These are phyloP conservation scores for Coniferiporia weirii DNA, from an alignment of 1,284 basidiomycete genomes.

Conservation along the genomic window DNA sequence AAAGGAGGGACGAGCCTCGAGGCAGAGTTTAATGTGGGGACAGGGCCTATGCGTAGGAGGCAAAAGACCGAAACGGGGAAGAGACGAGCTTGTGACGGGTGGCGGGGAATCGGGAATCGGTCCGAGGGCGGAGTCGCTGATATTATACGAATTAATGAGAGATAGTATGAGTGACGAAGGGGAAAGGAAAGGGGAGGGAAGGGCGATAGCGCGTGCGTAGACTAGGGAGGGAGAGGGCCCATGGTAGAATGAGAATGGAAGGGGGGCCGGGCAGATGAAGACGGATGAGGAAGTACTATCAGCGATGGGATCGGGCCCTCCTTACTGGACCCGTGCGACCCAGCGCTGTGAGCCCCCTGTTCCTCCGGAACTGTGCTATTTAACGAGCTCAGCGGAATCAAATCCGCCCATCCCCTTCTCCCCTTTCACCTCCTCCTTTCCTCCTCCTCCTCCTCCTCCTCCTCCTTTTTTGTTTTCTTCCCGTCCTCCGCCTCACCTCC, in stretches of 20 bases:
- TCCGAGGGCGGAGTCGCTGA: not conserved
- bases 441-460: slow-evolving; percentile 27
- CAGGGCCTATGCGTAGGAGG: slow-evolving; percentile 17
- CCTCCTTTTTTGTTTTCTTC: slow-evolving; percentile 20
- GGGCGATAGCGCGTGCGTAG: too few relatives aligned
- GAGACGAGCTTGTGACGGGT: slow-evolving; percentile 12
- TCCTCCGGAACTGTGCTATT: not conserved
- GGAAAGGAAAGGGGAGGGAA: too few relatives aligned
- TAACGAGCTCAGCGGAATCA: not conserved
- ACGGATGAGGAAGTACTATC: too few relatives aligned
- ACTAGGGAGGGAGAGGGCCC: too few relatives aligned
- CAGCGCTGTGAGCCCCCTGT: not conserved
- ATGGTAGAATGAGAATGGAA: too few relatives aligned
- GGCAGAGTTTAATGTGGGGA: slow-evolving; percentile 6
- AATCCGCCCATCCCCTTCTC: slow-evolving; percentile 6
- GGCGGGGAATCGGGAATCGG: slow-evolving; percentile 14
- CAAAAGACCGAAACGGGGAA: slow-evolving; percentile 5
- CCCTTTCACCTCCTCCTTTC: slow-evolving; percentile 21
- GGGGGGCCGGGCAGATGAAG: too few relatives aligned
- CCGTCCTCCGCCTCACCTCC: slow-evolving; percentile 24
- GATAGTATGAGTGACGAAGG: too few relatives aligned
- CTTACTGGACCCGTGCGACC: not conserved
- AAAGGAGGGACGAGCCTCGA: slow-evolving; percentile 14
- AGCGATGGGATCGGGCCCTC: too few relatives aligned
- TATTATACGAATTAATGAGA: too few relatives aligned